These are phyloP conservation scores for Globisporangium recalcitrans DNA, from an alignment of 352 stramenopile species.

Conservation along the genomic window DNA sequence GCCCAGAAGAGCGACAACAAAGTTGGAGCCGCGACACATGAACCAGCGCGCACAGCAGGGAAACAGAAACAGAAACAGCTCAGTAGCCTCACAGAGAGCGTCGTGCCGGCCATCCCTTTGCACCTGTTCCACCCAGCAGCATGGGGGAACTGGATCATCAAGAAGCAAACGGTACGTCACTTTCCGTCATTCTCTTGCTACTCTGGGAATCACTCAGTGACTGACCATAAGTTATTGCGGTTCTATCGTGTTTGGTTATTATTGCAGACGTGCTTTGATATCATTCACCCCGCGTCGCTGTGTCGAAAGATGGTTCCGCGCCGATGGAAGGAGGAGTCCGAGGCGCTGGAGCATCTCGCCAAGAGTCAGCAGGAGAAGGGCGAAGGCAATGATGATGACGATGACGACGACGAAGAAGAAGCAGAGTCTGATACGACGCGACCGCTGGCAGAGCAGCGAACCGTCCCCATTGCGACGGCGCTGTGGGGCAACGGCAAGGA, in stretches of 20 bases:
- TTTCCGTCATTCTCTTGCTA: slow-evolving; percentile 7
- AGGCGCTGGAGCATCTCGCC: slow-evolving; percentile 15
- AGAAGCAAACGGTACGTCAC: slow-evolving; percentile 33
- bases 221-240: neutral
- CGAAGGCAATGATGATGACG: slow-evolving; percentile 11
- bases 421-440: neutral
- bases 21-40: slow-evolving; percentile 7
- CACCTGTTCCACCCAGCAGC: slow-evolving; percentile 52
- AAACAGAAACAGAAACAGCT: slow-evolving; percentile 20
- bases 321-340: slow-evolving; percentile 44
- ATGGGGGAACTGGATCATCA: slow-evolving; percentile 57
- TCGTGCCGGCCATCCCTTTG: slow-evolving; percentile 32
- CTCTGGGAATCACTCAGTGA: neutral
- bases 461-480: slow-evolving; percentile 5
- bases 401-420: neutral
- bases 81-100: slow-evolving; percentile 23
- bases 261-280: slow-evolving; percentile 18
- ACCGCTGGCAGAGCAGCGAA: neutral
- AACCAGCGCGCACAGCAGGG: slow-evolving; percentile 4
- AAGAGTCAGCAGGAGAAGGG: slow-evolving; percentile 18
- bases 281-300: slow-evolving; percentile 43
- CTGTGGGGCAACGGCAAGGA: slow-evolving; percentile 17
- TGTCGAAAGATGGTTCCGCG: slow-evolving; percentile 20
- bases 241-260: neutral
- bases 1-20: neutral